Evolutionary conservation across 176 grass and related monocot genomes (phyloP).

Genomic region (Sorghum bicolor): DNA sequence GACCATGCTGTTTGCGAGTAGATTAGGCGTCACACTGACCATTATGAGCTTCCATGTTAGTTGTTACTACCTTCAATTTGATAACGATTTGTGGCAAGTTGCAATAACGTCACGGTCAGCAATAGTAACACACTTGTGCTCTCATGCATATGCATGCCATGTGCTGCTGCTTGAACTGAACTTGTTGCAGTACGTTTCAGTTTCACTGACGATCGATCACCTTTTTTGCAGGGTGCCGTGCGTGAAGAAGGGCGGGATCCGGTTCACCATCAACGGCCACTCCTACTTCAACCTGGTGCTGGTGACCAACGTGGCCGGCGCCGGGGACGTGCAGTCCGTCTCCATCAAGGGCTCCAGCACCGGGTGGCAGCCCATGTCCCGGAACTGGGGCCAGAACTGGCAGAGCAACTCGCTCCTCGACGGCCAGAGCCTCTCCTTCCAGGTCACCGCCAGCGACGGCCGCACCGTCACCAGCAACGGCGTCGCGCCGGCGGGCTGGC

Average conservation of each 20-base stretch:
- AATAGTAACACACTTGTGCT: background rate
- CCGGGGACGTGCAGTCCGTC: constrained; percentile 65
- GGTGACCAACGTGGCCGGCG: constrained; percentile 82
- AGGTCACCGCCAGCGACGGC: constrained; percentile 68
- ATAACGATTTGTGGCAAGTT: background rate
- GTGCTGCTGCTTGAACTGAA: background rate
- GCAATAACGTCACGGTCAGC: background rate
- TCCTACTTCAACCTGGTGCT: constrained; percentile 94
- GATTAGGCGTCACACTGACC: constrained; percentile 7
- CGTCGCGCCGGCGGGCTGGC: constrained; percentile 65
- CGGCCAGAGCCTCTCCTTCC: constrained; percentile 79
- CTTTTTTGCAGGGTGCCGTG: constrained; percentile 55
- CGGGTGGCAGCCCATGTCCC: constrained; percentile 78
- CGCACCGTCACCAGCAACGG: constrained; percentile 54
- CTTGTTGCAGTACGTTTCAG: too few species aligned
- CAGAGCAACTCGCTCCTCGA: constrained; percentile 88
- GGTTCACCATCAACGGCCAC: constrained; percentile 93
- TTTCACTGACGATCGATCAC: constrained; percentile 8
- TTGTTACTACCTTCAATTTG: background rate
- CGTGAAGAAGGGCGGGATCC: constrained; percentile 83
- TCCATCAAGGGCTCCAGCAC: constrained; percentile 77
- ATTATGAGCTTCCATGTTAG: background rate
- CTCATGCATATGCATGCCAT: background rate
- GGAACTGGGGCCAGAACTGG: constrained; percentile 96
- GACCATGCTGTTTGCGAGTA: background rate